Evolutionary conservation across 2,329 filamentous ascomycete genomes (phyloP), one percentile per base, ranked within the genome.

Genomic region (Ophiostoma perfectum): DNA sequence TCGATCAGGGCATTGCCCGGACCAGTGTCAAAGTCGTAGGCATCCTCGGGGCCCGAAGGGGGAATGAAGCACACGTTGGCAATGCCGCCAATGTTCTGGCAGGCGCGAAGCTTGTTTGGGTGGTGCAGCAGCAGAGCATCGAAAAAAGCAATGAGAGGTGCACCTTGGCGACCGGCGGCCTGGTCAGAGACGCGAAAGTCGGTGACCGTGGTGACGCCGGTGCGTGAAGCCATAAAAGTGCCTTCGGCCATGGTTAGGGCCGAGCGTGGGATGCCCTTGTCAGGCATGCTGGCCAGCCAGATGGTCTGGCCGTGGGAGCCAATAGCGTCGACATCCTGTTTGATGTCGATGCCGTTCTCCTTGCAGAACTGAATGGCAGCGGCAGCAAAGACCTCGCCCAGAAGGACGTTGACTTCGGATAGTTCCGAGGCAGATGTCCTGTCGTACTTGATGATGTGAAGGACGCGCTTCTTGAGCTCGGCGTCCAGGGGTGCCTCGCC

Each of bases 41-140:
- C 80, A 27, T 75, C 70, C 63, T 78, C 76, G 14, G 76, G 71
- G 42, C 75, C 75, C 66, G 83, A 79, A 0, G 83, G 80, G 3
- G 83, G 83, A 66, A 87, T 84, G 75, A 87, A 86, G 76, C 82
- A 87, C 38, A 88, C 82, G 71, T 85, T 88, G 42, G 82, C 83
- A 58, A 88, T 86, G 44, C 85, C 84, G 66, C 84, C 84, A 67
- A 88, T 87, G 73, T 87, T 87, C 73, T 88, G 83, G 74, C 84
- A 87, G 2, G 83, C 84, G 39, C 86, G 81, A 7, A 86, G 77
- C 75, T 85, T 86, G 4, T 76, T 82, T 0, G 84, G 81, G 72
- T 88, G 83, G 71, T 84, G 82, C 18, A 88, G 78, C 9, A 87
- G 73, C 4, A 86, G 76, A 0, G 81, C 80, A 71, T 88, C 84